Percentiles rank a stretch among this genome's conserved stretches.
These are phyloP conservation scores for Daldinia vernicosa DNA, from an alignment of 495 filamentous ascomycete species.

Conservation along the genomic window DNA sequence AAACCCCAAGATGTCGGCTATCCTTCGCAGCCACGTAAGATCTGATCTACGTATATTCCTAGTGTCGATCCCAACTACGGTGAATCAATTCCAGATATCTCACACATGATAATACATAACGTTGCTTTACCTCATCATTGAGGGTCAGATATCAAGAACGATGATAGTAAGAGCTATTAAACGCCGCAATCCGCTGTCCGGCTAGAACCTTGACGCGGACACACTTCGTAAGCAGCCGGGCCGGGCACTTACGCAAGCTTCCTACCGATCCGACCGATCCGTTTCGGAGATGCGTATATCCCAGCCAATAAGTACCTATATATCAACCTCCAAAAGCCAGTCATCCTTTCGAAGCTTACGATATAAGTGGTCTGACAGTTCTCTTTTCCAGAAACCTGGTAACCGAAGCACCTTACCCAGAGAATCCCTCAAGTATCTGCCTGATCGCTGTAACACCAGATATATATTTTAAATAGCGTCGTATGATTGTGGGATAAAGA, in stretches of 20 bases:
- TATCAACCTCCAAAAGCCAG: background rate
- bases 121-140: background rate
- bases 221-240: background rate
- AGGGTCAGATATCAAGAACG: background rate
- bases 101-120: background rate
- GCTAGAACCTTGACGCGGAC: background rate
- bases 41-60: conserved; percentile 27
- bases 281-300: conserved; percentile 15
- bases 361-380: background rate
- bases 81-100: conserved; percentile 10
- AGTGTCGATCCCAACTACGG: conserved; percentile 28
- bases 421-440: background rate
- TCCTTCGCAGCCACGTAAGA: background rate
- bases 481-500: background rate
- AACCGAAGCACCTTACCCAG: background rate
- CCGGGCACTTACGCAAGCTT: conserved; percentile 29
- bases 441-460: background rate
- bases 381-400: background rate
- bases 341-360: background rate
- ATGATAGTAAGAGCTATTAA: conserved; percentile 1
- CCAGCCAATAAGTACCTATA: conserved; percentile 3
- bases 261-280: conserved; percentile 38
- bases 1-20: background rate
- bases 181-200: conserved; percentile 15
- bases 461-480: no score